These are phyloP conservation scores for Trametes meyenii DNA, from an alignment of 768 basidiomycete species.

Conservation along the genomic window DNA sequence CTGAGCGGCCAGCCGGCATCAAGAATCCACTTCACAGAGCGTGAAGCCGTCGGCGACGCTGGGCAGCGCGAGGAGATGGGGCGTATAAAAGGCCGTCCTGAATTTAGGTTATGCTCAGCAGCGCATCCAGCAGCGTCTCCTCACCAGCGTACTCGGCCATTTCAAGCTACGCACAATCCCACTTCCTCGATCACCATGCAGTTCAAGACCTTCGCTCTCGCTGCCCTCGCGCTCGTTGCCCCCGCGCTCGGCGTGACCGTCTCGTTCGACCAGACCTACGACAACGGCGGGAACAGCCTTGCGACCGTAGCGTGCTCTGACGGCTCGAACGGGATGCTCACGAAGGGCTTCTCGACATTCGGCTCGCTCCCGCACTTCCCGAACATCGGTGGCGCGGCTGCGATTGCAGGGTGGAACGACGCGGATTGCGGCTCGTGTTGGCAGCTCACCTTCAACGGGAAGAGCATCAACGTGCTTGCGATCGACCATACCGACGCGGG, in stretches of 20 bases:
- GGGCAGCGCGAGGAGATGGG: background rate
- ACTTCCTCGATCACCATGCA: conserved; percentile 29
- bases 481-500: conserved; percentile 49
- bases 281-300: conserved; percentile 44
- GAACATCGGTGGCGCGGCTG: conserved; percentile 56
- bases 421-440: conserved; percentile 62
- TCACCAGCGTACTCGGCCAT: background rate
- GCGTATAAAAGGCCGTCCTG: background rate
- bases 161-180: background rate
- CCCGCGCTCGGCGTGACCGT: conserved; percentile 29
- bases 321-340: conserved; percentile 53
- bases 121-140: conserved; percentile 4
- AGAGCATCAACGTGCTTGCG: conserved; percentile 49
- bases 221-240: conserved; percentile 19
- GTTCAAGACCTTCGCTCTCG: conserved; percentile 23
- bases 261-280: conserved; percentile 53
- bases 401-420: conserved; percentile 53
- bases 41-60: background rate
- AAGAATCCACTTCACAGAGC: conserved; percentile 4
- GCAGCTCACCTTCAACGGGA: conserved; percentile 52
- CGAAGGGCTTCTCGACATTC: conserved; percentile 49
- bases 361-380: conserved; percentile 59
- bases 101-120: background rate
- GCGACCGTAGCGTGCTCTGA: conserved; percentile 51
- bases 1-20: background rate